Percentiles rank a stretch among this genome's conserved stretches.
Conservation (phyloP, 2,329 filamentous ascomycete genomes). For the Penicillium griseofulvum region DNA sequence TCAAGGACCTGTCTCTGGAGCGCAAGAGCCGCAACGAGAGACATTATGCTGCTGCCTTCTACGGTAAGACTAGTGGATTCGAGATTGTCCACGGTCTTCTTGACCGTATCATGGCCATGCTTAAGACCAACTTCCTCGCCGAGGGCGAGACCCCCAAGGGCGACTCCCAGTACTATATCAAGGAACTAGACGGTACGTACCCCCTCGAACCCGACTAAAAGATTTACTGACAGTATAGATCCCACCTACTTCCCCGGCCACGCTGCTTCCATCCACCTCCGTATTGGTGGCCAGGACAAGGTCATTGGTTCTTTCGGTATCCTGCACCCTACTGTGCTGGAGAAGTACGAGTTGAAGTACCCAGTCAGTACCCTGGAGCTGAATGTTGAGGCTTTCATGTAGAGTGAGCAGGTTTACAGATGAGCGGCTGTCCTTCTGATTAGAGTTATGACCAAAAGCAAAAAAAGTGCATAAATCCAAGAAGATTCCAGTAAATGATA, state of each 20-base stretch:
- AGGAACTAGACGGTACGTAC: constrained; percentile 72
- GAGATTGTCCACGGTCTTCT: constrained; percentile 92
- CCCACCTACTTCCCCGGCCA: constrained; percentile 89
- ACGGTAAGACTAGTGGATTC: constrained; percentile 90
- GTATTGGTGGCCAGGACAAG: constrained; percentile 68
- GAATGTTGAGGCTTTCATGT: constrained; percentile 91
- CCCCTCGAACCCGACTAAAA: neutral
- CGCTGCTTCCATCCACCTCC: constrained; percentile 78
- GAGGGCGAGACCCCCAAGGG: constrained; percentile 60
- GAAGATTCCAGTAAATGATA: neutral
- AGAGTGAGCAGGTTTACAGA: constrained; percentile 9
- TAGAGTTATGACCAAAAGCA: neutral
- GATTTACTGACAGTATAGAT: constrained; percentile 48
- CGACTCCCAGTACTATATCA: constrained; percentile 82
- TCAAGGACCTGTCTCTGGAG: constrained; percentile 80
- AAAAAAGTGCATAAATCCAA: neutral
- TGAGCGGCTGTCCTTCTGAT: neutral
- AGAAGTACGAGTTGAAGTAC: constrained; percentile 90
- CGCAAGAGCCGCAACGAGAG: constrained; percentile 88
- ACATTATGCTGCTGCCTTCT: constrained; percentile 94
- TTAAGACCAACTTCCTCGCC: constrained; percentile 76
- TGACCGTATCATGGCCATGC: constrained; percentile 89
- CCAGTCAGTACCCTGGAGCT: constrained; percentile 92
- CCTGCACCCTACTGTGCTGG: constrained; percentile 85
- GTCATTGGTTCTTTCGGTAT: constrained; percentile 91